These are phyloP conservation scores for Exophiala dermatitidis DNA, from an alignment of 2,329 filamentous ascomycete genomes.

Conservation along the genomic window DNA sequence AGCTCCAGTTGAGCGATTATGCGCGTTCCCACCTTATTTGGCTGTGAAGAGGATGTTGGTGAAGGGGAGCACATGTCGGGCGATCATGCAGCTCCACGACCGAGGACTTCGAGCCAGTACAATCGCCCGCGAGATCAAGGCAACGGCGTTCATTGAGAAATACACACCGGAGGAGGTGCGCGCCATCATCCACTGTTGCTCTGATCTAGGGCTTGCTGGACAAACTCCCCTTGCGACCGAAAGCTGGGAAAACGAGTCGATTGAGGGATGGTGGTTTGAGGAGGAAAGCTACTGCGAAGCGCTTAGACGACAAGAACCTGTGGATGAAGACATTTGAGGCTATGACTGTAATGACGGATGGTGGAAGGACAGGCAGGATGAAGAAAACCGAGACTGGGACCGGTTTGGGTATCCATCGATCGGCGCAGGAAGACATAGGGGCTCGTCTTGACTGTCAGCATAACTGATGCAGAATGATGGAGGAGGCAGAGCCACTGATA, in stretches of 20 bases:
- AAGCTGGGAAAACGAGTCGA: constrained; percentile 12
- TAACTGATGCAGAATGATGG: constrained; percentile 1
- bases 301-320: constrained; percentile 4
- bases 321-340: constrained; percentile 5
- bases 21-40: constrained; percentile 12
- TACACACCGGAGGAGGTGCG: constrained; percentile 1
- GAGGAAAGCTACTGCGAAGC: constrained; percentile 15
- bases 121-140: neutral
- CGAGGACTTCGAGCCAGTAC: neutral
- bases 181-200: constrained; percentile 8
- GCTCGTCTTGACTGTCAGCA: neutral
- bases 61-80: constrained; percentile 12
- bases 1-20: neutral
- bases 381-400: constrained; percentile 8
- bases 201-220: constrained; percentile 1
- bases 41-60: neutral
- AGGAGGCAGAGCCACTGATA: neutral
- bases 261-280: constrained; percentile 15
- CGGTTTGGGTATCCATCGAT: neutral
- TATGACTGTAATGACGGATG: constrained; percentile 13
- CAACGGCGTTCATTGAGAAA: constrained; percentile 1
- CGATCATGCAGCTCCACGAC: constrained; percentile 10
- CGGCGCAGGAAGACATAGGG: neutral
- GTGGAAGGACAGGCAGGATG: constrained; percentile 6
- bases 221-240: constrained; percentile 4